Percentiles rank a stretch among this genome's conserved stretches.
Evolutionary conservation across 1,139 yeast species (phyloP).

Genomic region (Pichia sp.): DNA sequence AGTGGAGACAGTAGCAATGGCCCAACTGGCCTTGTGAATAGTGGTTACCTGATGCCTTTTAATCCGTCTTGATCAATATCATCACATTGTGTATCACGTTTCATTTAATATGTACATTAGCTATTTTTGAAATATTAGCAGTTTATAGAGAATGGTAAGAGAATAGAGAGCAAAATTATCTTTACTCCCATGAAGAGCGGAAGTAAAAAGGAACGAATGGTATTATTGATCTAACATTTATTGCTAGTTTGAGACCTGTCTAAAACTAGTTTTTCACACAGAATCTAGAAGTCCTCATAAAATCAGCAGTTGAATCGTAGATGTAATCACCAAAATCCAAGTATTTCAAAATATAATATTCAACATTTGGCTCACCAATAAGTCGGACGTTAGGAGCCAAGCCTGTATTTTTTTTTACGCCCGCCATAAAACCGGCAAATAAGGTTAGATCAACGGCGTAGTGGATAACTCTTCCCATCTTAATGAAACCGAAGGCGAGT

Average conservation of each 20-base stretch:
- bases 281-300: constrained; percentile 64
- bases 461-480: constrained; percentile 46
- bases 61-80: constrained; percentile 28
- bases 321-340: constrained; percentile 81
- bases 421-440: constrained; percentile 80
- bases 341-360: constrained; percentile 57
- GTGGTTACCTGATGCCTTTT: constrained; percentile 28
- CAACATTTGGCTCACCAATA: constrained; percentile 42
- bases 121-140: no score
- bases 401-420: constrained; percentile 84
- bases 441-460: constrained; percentile 65
- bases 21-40: constrained; percentile 12
- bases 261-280: constrained; percentile 49
- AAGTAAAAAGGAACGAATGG: no score
- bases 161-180: background rate
- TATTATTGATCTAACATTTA: no score
- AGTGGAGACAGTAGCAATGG: constrained; percentile 2
- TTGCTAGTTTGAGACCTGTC: no score
- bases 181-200: no score
- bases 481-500: background rate
- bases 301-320: constrained; percentile 66
- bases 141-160: background rate
- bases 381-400: constrained; percentile 43
- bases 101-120: no score
- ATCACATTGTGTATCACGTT: no score